Base-by-base conservation (phyloP, 2,329 filamentous ascomycete genomes). In the Verticillium isaacii region DNA sequence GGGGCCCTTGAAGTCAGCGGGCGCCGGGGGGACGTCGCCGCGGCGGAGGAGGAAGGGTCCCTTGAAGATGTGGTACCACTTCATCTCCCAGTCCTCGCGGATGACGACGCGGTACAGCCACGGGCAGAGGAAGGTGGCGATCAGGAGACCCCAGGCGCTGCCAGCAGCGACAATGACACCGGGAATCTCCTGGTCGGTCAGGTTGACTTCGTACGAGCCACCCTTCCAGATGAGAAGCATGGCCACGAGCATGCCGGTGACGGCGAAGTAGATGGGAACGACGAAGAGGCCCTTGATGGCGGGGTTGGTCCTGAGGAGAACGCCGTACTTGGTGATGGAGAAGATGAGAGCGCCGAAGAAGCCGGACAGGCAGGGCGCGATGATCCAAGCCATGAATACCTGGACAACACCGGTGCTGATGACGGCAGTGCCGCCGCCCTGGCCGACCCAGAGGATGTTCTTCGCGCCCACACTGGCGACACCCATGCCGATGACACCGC, bases 171-270 rank as follows among this genome's bases (percentile, higher is more conserved):
- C 72, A 34, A 85, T 85, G 60, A 83, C 79, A 60, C 83, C 83
- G 17, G 78, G 78, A 32, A 85, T 77, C 67, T 82, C 74, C 5
- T 72, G 72, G 29, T 80, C 77, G 50, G 74, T 80, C 39, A 88
- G 75, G 11, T 78, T 76, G 63, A 86, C 71, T 57, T 72, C 68
- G 68, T 79, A 79, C 64, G 69, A 71, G 45, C 76, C 80, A 39
- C 80, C 80, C 72, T 82, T 82, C 80, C 78, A 82, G 65, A 89
- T 79, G 61, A 90, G 84, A 63, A 89, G 83, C 70, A 90, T 84
- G 67, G 79, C 77, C 15, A 87, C 75, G 12, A 87, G 78, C 19
- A 78, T 78, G 34, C 50, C 45, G 23, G 59, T 56, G 36, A 60
- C 34, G 52, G 32, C 59, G 50, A 60, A 60, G 59, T 60, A 60